Base-by-base conservation (phyloP, 2,329 filamentous ascomycete genomes). In the Cercospora zeina region DNA sequence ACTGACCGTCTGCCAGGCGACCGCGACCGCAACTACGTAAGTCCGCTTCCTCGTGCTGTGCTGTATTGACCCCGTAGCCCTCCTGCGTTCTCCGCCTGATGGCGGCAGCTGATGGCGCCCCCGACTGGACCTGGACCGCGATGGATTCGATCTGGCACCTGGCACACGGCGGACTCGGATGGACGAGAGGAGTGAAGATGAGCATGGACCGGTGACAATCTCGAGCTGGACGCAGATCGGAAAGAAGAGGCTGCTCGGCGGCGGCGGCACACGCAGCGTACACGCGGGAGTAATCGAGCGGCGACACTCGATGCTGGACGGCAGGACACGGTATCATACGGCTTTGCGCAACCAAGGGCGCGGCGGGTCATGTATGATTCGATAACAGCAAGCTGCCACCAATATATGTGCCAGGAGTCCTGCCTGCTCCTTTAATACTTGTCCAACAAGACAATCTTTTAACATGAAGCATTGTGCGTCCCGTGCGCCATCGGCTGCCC, bases 1-100 rank as follows among this genome's bases (percentile, higher is more conserved):
- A 37, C 57, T 54, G 55, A 62, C 56, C 42, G 42, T 49, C 19
- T 1, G 13, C 36, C 36, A 62, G 61, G 61, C 51, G 61, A 62
- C 61, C 61, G 61, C 45, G 61, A 63, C 34, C 65, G 62, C 49
- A 61, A 67, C 55, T 63, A 61, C 60, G 65, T 67, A 67, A 36
- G 65, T 67, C 31, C 45, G 59, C 33, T 59, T 53, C 24, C 2
- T 24, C 39, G 19, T 16, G 34, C 30, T 33, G 7, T 30, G 7
- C 21, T 13, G 6, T 30, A 34, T 37, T 58, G 55, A 58, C 33
- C 37, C n/a, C 24, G 33, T 61, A 60, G 61, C 61, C 58, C 63
- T 66, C 59, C 58, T 61, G 64, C 59, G 53, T 62, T 30, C 53
- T 55, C 39, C 36, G 57, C 56, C 54, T 11, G 19, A 14, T 30